Evolutionary conservation across 257 asterid genomes (phyloP).

Genomic region (Fraxinus cuspidata): DNA sequence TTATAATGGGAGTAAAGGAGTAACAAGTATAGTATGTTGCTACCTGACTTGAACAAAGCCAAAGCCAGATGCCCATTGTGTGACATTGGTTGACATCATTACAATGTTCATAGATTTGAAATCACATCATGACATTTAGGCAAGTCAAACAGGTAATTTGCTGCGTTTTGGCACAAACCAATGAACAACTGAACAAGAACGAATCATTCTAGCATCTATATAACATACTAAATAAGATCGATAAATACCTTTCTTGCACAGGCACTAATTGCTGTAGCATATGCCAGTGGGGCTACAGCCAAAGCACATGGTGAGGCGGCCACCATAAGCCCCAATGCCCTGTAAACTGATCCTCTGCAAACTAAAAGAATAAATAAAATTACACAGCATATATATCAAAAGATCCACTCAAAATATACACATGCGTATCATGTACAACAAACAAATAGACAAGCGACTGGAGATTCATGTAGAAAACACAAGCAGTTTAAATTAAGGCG

Average conservation of each 20-base stretch:
- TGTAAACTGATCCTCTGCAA: conserved; percentile 95
- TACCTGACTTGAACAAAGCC: not conserved
- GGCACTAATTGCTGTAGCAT: conserved; percentile 98
- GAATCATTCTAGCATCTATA: conserved; percentile 11
- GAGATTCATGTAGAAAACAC: conserved; percentile 8
- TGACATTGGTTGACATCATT: not conserved
- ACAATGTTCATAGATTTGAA: not conserved
- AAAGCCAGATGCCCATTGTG: not conserved
- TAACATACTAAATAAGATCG: conserved; percentile 18
- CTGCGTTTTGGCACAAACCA: not conserved
- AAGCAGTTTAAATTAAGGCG: conserved; percentile 2
- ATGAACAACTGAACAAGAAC: not conserved
- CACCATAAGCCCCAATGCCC: conserved; percentile 98
- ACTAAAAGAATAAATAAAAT: conserved; percentile 47
- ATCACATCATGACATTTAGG: not conserved
- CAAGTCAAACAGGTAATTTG: not conserved
- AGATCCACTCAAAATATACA: conserved; percentile 15
- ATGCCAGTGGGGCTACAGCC: conserved; percentile 95
- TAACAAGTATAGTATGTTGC: not conserved
- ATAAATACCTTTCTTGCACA: conserved; percentile 85
- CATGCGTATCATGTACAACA: not conserved
- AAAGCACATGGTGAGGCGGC: conserved; percentile 99
- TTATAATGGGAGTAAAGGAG: conserved; percentile 19
- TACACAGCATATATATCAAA: conserved; percentile 16
- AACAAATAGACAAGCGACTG: not conserved